Evolutionary conservation across 1,284 basidiomycete genomes (phyloP), one percentile per base, ranked within the genome.

Genomic region (Fomes fomentarius): DNA sequence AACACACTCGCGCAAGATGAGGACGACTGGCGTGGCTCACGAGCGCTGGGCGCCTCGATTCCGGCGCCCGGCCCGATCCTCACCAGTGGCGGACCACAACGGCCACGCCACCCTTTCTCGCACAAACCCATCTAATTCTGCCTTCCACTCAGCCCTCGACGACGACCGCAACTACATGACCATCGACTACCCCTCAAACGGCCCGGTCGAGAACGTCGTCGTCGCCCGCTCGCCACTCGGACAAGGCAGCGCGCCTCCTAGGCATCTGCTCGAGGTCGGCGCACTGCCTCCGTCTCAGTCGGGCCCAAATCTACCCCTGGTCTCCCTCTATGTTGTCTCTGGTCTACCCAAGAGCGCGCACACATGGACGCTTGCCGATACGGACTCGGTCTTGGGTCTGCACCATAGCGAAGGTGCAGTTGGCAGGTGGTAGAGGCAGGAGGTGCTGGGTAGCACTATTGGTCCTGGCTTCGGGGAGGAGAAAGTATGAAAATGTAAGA

Each of bases 331-430:
- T 69, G 88, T 93, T 63, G 91, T 93, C 28, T 91, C 88, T 4
- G 90, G 90, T 24, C 80, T 93, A 39, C 90, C 91, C 24, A 93
- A 93, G 69, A 87, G 85, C 31, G 89, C 91, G 1, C 88, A 92
- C 69, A 93, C 90, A n/a, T 98, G 96, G 96, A 93, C 94, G 1
- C 81, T 96, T 37, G 90, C 94, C 0, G 95, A 98, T 71, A 86
- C 89, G 4, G 94, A 96, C 70, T 84, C 92, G 6, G 87, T 93
- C 48, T 73, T 87, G 53, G 92, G 94, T 51, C 79, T 96, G 35
- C 85, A 93, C 67, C 93, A 96, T 63, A 80, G 84, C 31, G 92
- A 95, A 45, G 89, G 92, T 62, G 94, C 94, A 35, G 91, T 98
- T 39, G 89, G 84, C 55, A 82, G 94, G 43, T 97, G 92, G 84